Evolutionary conservation across 129 eudicot genomes (phyloP).

Genomic region (Deinandra increscens): DNA sequence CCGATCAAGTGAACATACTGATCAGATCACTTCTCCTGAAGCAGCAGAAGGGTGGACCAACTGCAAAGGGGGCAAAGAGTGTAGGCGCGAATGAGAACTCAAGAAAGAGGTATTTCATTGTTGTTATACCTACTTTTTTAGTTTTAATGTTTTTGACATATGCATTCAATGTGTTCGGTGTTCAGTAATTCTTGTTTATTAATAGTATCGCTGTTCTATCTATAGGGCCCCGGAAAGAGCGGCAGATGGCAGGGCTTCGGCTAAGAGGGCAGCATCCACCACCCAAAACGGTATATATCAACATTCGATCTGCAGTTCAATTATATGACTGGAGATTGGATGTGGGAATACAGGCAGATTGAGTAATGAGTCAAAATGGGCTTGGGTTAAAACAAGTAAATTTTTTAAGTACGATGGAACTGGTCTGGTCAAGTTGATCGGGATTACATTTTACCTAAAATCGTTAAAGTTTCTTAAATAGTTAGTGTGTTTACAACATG

Average conservation of each 20-base stretch:
- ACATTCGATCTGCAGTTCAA: conserved; percentile 36
- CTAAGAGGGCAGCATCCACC: conserved; percentile 60
- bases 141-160: background rate
- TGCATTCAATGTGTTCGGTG: background rate
- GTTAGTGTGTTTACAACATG: background rate
- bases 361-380: background rate
- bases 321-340: background rate
- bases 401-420: background rate
- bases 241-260: conserved; percentile 61
- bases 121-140: background rate
- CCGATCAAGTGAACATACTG: conserved; percentile 79
- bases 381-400: background rate
- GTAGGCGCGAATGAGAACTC: conserved; percentile 47
- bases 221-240: conserved; percentile 71
- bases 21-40: conserved; percentile 78
- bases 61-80: conserved; percentile 52
- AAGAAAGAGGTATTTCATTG: conserved; percentile 56
- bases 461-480: background rate
- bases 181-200: background rate
- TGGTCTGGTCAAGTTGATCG: background rate
- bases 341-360: background rate
- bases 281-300: conserved; percentile 44
- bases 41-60: conserved; percentile 62
- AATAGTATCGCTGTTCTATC: background rate
- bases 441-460: background rate